A percentile compares a stretch with the other conserved stretches of the same genome.
Conservation (phyloP, 495 filamentous ascomycete species). For the Hypoxylon lienhwacheense region DNA sequence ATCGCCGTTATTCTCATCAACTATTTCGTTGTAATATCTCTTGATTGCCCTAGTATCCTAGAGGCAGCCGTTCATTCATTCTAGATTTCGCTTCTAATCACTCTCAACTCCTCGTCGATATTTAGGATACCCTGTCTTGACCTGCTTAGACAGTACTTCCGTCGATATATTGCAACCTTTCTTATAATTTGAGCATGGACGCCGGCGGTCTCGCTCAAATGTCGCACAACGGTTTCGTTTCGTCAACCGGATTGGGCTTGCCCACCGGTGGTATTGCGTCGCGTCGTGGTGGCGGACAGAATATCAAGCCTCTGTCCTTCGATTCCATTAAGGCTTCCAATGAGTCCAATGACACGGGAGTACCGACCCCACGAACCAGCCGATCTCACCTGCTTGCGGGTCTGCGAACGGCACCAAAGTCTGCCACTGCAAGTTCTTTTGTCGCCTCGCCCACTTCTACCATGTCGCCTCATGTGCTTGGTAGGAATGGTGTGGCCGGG, state of each 20-base stretch:
- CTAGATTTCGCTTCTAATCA: constrained; percentile 41
- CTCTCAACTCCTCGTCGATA: constrained; percentile 4
- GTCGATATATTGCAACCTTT: constrained; percentile 22
- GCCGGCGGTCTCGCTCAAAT: constrained; percentile 99
- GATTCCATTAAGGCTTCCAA: constrained; percentile 56
- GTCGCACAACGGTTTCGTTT: constrained; percentile 81
- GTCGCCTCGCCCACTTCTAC: constrained; percentile 61
- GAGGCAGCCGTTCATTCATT: constrained; percentile 40
- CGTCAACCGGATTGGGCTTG: constrained; percentile 70
- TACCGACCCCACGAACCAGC: constrained; percentile 85
- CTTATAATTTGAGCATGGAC: constrained; percentile 78
- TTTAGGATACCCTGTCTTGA: constrained; percentile 23
- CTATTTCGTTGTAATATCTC: constrained; percentile 40
- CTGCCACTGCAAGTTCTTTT: constrained; percentile 64
- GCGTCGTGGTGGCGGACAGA: constrained; percentile 67
- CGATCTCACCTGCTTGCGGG: constrained; percentile 93
- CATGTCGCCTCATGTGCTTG: constrained; percentile 39
- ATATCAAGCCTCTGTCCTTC: constrained; percentile 85
- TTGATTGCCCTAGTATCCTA: constrained; percentile 33
- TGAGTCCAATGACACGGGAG: constrained; percentile 54
- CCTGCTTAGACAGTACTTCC: constrained; percentile 18
- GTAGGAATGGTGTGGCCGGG: constrained; percentile 51
- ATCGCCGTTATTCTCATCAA: constrained; percentile 20
- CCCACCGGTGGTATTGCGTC: constrained; percentile 80
- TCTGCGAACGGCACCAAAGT: constrained; percentile 89